Evolutionary conservation across 129 eudicot species (phyloP).

Genomic region (Deinandra increscens): DNA sequence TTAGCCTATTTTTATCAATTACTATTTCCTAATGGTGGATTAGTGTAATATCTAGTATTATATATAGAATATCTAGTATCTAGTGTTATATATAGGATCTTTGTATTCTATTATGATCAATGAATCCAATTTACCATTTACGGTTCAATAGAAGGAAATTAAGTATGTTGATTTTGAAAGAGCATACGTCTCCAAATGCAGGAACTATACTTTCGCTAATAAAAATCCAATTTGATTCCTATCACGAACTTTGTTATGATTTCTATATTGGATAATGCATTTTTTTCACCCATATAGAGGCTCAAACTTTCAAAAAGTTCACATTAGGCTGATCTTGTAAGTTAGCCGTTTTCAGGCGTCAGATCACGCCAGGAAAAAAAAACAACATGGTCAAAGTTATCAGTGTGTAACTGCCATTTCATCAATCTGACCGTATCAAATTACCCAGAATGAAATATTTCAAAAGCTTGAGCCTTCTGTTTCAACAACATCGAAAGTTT

Average conservation of each 20-base stretch:
- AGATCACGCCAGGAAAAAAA: not conserved
- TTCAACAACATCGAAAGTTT: not conserved
- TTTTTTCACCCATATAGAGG: slow-evolving; percentile 6
- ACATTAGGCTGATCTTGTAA: not conserved
- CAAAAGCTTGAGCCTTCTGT: not conserved
- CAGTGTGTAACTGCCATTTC: not conserved
- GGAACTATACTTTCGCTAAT: not conserved
- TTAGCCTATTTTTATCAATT: too few relatives aligned
- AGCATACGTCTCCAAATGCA: not conserved
- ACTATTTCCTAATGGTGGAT: too few relatives aligned
- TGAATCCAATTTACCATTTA: too few relatives aligned
- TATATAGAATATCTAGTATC: too few relatives aligned
- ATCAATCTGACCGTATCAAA: not conserved
- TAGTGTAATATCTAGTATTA: too few relatives aligned
- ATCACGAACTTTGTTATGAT: not conserved
- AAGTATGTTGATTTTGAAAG: not conserved
- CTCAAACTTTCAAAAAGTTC: not conserved
- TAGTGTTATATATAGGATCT: too few relatives aligned
- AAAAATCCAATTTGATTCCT: not conserved
- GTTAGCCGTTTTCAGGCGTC: not conserved
- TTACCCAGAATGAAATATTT: not conserved
- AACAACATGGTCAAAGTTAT: slow-evolving; percentile 1
- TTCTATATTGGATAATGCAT: not conserved
- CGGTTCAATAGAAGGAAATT: not conserved
- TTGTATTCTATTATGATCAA: too few relatives aligned